A percentile compares a stretch with the other conserved stretches of the same genome.
phyloP scores from a whole-genome alignment of 352 stramenopile species.

The Globisporangium yorkense region DNA sequence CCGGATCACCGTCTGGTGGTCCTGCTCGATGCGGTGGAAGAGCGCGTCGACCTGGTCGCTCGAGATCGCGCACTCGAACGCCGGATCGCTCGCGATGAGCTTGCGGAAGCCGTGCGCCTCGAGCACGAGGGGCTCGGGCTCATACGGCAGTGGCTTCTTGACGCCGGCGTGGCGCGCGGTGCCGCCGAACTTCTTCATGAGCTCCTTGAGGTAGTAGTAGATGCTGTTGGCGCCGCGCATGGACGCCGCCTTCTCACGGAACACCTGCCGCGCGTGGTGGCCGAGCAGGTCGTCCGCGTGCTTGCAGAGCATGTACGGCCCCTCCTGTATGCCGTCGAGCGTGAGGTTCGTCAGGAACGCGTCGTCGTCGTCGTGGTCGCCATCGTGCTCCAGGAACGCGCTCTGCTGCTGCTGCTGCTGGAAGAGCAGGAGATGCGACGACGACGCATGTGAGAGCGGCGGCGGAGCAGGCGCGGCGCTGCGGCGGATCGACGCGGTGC shows the following conservation, averaged over 20 bases:
- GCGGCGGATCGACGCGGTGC: neutral
- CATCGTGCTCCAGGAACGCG: neutral
- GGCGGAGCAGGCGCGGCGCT: neutral
- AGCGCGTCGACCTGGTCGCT: conserved; percentile 68
- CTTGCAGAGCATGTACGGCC: conserved; percentile 82
- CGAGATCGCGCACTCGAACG: conserved; percentile 63
- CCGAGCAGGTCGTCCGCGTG: conserved; percentile 77
- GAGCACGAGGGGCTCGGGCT: conserved; percentile 45
- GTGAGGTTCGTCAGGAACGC: conserved; percentile 60
- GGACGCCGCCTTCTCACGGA: conserved; percentile 77
- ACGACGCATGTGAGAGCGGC: neutral
- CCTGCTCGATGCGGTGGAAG: conserved; percentile 63
- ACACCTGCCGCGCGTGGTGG: conserved; percentile 72
- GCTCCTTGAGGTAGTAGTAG: conserved; percentile 83
- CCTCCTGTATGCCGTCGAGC: conserved; percentile 71
- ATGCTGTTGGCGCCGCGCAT: conserved; percentile 79
- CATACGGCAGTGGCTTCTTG: conserved; percentile 24
- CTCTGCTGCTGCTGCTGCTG: conserved; percentile 3
- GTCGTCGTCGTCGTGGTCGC: conserved; percentile 27
- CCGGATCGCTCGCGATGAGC: conserved; percentile 69
- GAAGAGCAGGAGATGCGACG: conserved; percentile 1
- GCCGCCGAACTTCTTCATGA: conserved; percentile 65
- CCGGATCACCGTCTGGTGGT: conserved; percentile 45
- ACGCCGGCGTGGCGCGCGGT: conserved; percentile 21
- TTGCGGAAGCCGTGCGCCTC: conserved; percentile 73